Conservation (phyloP, 2,329 filamentous ascomycete genomes). For the Gremmenia infestans region DNA sequence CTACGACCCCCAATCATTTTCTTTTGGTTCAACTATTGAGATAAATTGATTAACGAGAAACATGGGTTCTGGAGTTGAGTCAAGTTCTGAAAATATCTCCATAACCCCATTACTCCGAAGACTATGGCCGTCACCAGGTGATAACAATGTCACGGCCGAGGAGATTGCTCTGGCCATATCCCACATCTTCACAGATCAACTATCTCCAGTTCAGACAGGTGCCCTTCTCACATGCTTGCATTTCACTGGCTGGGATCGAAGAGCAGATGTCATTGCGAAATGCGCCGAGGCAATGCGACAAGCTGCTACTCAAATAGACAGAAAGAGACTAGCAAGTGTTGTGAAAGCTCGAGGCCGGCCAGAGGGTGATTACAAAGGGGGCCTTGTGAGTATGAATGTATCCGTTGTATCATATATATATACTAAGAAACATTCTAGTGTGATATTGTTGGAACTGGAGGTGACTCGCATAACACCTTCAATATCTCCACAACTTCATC, state of each 20-base stretch:
- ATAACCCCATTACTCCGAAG: conserved; percentile 71
- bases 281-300: conserved; percentile 80
- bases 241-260: conserved; percentile 80
- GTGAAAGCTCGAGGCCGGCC: conserved; percentile 55
- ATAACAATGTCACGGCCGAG: conserved; percentile 56
- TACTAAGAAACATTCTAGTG: conserved; percentile 41
- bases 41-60: not conserved
- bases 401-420: not conserved
- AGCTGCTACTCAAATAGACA: conserved; percentile 69
- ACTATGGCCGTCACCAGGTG: conserved; percentile 55
- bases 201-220: conserved; percentile 84
- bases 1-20: not conserved
- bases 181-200: conserved; percentile 82
- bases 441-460: conserved; percentile 96
- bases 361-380: conserved; percentile 74
- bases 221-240: conserved; percentile 86
- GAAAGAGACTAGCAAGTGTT: conserved; percentile 52
- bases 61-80: conserved; percentile 21
- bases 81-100: conserved; percentile 24
- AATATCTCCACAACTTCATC: conserved; percentile 96
- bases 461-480: conserved; percentile 95
- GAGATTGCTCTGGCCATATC: conserved; percentile 90
- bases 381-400: conserved; percentile 57
- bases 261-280: conserved; percentile 79
- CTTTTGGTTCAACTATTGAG: not conserved